Evolutionary conservation across 73 alveolate species (phyloP), one percentile per base, ranked within the genome.

Genomic region (Symbiodinium pilosum): DNA sequence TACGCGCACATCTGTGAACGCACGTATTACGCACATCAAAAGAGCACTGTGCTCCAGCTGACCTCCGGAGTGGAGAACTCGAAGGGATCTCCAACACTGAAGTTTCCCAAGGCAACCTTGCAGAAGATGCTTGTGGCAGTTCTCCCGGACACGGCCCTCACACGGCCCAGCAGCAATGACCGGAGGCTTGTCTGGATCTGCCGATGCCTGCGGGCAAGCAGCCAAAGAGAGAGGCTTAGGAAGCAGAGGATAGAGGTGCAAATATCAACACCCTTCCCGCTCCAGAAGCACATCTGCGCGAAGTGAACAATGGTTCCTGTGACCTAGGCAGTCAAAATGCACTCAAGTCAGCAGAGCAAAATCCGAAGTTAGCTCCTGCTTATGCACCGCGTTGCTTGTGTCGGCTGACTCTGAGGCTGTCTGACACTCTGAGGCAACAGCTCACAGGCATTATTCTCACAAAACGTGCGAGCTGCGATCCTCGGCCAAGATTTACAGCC

Each of bases 221-320:
- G n/a, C n/a, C n/a, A n/a, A n/a, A n/a, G n/a, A n/a, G n/a, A n/a
- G n/a, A n/a, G n/a, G n/a, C n/a, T n/a, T n/a, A n/a, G n/a, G n/a
- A n/a, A n/a, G n/a, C n/a, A n/a, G n/a, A n/a, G n/a, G n/a, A n/a
- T n/a, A n/a, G n/a, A n/a, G n/a, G n/a, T n/a, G n/a, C n/a, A n/a
- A n/a, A n/a, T n/a, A n/a, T n/a, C n/a, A n/a, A n/a, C n/a, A n/a
- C n/a, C n/a, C n/a, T n/a, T 59, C 93, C 85, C 44, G 36, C 56
- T 68, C 97, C 97, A 91, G 97, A 73, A 91, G 88, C 85, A 91
- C 89, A 28, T 91, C 97, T 28, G 97, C 97, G 9, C 97, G 97
- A 32, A 91, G 97, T 1, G 97, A 91, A 54, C 97, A 91, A 68
- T 91, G 97, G 81, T 43, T 69, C 77, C 47, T 43, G 88, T n/a